Percentiles rank a stretch among this genome's conserved stretches.
phyloP scores from a whole-genome alignment of 1,139 yeast species.

The Hansenula lynferdii region DNA sequence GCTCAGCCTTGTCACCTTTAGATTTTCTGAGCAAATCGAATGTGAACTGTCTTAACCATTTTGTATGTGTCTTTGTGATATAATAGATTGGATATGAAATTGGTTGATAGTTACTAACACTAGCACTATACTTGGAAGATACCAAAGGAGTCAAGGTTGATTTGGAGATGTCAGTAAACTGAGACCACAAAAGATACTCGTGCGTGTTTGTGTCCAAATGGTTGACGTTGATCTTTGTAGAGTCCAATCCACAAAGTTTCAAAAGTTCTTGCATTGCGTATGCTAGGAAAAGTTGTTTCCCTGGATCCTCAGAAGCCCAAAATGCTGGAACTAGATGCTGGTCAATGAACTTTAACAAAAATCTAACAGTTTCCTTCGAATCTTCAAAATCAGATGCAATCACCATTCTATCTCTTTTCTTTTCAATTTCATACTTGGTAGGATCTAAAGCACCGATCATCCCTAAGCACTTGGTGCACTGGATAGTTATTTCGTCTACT shows the following conservation, averaged over 20 bases:
- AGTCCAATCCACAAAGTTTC: constrained; percentile 52
- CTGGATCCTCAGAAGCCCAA: constrained; percentile 88
- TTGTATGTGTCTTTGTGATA: constrained; percentile 36
- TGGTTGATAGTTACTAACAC: constrained; percentile 38
- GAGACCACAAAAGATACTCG: constrained; percentile 48
- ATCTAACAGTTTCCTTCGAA: constrained; percentile 55
- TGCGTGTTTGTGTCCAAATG: constrained; percentile 26
- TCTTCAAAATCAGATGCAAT: constrained; percentile 59
- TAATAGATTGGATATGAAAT: constrained; percentile 47
- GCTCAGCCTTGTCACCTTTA: constrained; percentile 34
- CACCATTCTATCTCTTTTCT: constrained; percentile 39
- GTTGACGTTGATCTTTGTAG: constrained; percentile 29
- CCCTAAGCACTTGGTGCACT: constrained; percentile 69
- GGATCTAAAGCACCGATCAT: constrained; percentile 77
- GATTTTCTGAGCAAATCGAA: constrained; percentile 54
- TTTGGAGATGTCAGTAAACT: constrained; percentile 62
- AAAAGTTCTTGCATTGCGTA: constrained; percentile 86
- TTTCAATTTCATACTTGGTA: constrained; percentile 48
- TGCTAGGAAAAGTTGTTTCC: constrained; percentile 78
- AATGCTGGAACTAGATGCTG: constrained; percentile 71
- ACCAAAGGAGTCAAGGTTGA: constrained; percentile 75
- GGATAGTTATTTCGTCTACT: constrained; percentile 44
- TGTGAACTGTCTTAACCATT: constrained; percentile 71
- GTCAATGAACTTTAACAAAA: constrained; percentile 64
- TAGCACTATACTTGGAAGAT: constrained; percentile 64